Percentiles rank a stretch among this genome's conserved stretches.
phyloP scores from a whole-genome alignment of 306 rosid genomes.

The peach (Prunus persica) region DNA sequence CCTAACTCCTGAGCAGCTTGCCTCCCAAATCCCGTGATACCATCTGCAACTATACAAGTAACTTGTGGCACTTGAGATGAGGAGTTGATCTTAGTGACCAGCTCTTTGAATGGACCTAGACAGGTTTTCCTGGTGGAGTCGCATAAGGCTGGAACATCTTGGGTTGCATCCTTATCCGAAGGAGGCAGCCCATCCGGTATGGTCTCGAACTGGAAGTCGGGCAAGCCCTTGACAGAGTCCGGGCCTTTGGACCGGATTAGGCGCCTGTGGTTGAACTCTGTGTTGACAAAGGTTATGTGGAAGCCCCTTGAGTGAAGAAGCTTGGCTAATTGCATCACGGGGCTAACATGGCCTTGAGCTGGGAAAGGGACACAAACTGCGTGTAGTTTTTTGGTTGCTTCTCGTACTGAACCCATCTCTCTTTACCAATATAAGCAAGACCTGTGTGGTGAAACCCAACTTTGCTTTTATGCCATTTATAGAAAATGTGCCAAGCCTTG shows the following conservation, averaged over 20 bases:
- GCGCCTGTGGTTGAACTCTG: conserved; percentile 11
- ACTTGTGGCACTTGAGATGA: too few species aligned
- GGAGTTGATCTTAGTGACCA: too few species aligned
- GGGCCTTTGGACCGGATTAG: neutral
- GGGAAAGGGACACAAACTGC: conserved; percentile 14
- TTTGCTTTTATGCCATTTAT: too few species aligned
- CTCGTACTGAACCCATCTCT: neutral
- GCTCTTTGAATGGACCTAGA: conserved; percentile 13
- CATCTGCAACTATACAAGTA: too few species aligned
- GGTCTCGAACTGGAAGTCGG: conserved; percentile 23
- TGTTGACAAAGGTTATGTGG: conserved; percentile 20
- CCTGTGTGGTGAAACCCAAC: too few species aligned
- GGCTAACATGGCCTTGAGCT: conserved; percentile 21
- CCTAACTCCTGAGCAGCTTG: too few species aligned
- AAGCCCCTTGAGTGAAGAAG: conserved; percentile 12
- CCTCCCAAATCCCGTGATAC: too few species aligned
- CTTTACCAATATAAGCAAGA: neutral
- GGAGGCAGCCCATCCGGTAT: conserved; percentile 22
- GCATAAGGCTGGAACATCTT: conserved; percentile 10
- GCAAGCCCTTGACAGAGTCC: neutral
- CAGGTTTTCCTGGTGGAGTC: conserved; percentile 17
- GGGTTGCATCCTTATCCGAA: conserved; percentile 18
- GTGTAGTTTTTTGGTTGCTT: conserved; percentile 5
- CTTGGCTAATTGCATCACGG: conserved; percentile 16
- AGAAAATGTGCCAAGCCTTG: too few species aligned